A percentile compares a stretch with the other conserved stretches of the same genome.
Evolutionary conservation across 768 basidiomycete genomes (phyloP).

Genomic region (Suillus lakei): DNA sequence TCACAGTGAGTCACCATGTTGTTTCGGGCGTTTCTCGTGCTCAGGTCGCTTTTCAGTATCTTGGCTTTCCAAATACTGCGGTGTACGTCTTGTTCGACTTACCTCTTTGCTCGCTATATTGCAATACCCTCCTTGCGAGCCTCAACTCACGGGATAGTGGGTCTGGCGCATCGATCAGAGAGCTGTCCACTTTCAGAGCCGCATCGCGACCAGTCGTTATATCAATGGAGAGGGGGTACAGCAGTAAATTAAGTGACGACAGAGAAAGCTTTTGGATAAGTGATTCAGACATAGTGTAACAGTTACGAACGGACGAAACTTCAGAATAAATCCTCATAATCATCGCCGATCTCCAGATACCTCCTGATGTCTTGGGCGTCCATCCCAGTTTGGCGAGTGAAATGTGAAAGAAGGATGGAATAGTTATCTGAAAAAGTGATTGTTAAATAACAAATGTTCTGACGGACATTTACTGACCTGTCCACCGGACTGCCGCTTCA

Average conservation of each 20-base stretch:
- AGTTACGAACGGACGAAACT: neutral
- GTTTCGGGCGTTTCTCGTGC: neutral
- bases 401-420: slow-evolving; percentile 63
- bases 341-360: slow-evolving; percentile 69
- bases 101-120: slow-evolving; percentile 38
- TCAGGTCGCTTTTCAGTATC: neutral
- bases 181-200: slow-evolving; percentile 1
- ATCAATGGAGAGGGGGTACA: neutral
- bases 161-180: neutral
- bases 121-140: slow-evolving; percentile 37
- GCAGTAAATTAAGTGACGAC: neutral
- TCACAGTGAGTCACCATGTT: neutral
- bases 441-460: neutral
- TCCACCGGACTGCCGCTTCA: slow-evolving; percentile 87
- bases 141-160: slow-evolving; percentile 29
- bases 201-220: neutral
- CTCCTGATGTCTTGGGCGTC: slow-evolving; percentile 66
- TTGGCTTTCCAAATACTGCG: slow-evolving; percentile 24
- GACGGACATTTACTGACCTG: slow-evolving; percentile 57
- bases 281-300: neutral
- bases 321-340: slow-evolving; percentile 76
- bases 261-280: neutral
- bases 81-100: slow-evolving; percentile 31
- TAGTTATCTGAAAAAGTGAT: slow-evolving; percentile 62
- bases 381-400: slow-evolving; percentile 64